Percentiles rank a stretch among this genome's conserved stretches.
phyloP scores from a whole-genome alignment of 225 moss, liverwort and hornwort genomes.

The Physcomitrellopsis africana region DNA sequence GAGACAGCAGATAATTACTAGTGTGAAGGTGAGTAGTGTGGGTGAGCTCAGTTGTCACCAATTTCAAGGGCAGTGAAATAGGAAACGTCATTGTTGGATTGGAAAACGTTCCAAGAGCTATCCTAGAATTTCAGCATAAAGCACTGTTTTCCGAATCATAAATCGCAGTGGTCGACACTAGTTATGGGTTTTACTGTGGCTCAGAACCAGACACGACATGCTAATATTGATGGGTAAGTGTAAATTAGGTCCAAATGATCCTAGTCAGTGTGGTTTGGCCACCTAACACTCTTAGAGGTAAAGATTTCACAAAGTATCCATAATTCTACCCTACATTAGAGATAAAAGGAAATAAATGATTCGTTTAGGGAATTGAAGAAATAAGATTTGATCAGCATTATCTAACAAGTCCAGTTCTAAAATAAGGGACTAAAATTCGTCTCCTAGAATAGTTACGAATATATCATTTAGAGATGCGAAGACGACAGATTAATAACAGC shows the following conservation, averaged over 20 bases:
- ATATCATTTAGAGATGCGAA: constrained; percentile 14
- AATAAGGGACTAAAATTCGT: not conserved
- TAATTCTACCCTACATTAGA: constrained; percentile 1
- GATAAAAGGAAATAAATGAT: not conserved
- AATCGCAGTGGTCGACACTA: not conserved
- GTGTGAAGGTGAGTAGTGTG: no score
- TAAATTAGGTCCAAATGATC: not conserved
- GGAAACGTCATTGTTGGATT: no score
- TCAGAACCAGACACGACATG: not conserved
- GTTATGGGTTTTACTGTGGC: not conserved
- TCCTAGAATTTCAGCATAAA: no score
- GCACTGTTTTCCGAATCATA: not conserved
- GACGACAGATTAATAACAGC: constrained; percentile 5
- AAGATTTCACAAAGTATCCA: not conserved
- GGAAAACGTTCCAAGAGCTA: no score
- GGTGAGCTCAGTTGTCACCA: no score
- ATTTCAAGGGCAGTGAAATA: no score
- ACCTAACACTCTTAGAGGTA: not conserved
- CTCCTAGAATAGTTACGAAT: not conserved
- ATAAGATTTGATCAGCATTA: constrained; percentile 5
- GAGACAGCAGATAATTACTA: constrained; percentile 16
- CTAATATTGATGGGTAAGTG: not conserved
- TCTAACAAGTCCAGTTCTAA: not conserved
- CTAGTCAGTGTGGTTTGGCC: not conserved
- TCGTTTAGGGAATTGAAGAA: not conserved